Evolutionary conservation across 805 yeast species (phyloP).

Genomic region (Zygosaccharomyces gambellarensis): DNA sequence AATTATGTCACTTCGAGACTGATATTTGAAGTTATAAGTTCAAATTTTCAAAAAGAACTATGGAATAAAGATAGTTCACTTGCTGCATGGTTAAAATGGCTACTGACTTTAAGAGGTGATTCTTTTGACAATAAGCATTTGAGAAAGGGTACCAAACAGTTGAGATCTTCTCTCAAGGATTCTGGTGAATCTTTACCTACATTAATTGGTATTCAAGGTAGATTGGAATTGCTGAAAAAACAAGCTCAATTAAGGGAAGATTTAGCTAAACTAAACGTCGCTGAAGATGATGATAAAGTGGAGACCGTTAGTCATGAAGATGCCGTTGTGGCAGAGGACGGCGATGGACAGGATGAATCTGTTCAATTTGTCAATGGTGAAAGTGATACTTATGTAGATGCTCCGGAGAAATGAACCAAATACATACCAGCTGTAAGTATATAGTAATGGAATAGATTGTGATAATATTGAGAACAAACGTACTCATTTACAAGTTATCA

Average conservation of each 20-base stretch:
- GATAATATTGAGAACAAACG: neutral
- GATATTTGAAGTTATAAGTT: constrained; percentile 45
- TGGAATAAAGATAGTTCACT: constrained; percentile 23
- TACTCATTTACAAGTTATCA: neutral
- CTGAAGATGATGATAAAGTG: constrained; percentile 29
- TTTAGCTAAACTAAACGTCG: constrained; percentile 38
- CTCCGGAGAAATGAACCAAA: constrained; percentile 27
- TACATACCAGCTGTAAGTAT: neutral
- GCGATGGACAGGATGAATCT: constrained; percentile 35
- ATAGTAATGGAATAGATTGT: neutral
- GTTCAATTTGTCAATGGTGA: constrained; percentile 41
- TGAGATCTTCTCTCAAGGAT: constrained; percentile 55
- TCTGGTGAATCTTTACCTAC: constrained; percentile 58
- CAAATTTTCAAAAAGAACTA: constrained; percentile 39
- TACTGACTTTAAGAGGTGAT: constrained; percentile 61
- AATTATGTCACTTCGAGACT: constrained; percentile 39
- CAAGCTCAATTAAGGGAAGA: constrained; percentile 69
- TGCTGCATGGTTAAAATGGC: constrained; percentile 75
- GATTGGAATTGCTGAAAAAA: constrained; percentile 67
- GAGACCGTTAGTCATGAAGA: constrained; percentile 32
- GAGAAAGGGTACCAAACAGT: constrained; percentile 43
- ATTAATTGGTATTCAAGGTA: constrained; percentile 78
- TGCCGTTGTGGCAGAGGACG: constrained; percentile 40
- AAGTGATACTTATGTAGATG: constrained; percentile 42
- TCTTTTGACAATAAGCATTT: constrained; percentile 18